Evolutionary conservation across 805 yeast species (phyloP).

Genomic region (Nakazawaea holstii): DNA sequence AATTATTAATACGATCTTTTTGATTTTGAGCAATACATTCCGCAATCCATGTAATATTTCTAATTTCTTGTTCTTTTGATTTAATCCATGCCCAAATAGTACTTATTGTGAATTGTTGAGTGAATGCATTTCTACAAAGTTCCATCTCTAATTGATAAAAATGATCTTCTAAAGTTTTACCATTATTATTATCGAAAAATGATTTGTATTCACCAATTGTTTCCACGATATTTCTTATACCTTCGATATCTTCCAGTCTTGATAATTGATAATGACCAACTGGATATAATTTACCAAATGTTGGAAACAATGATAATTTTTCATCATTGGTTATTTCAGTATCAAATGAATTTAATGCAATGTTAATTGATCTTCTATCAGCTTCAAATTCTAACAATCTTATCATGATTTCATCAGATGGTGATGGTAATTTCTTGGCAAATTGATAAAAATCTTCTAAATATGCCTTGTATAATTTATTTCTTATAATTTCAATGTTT

Average conservation of each 20-base stretch:
- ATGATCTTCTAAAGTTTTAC: slow-evolving; percentile 83
- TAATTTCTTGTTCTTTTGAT: slow-evolving; percentile 92
- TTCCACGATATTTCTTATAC: slow-evolving; percentile 60
- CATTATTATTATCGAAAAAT: slow-evolving; percentile 43
- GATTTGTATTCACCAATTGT: slow-evolving; percentile 61
- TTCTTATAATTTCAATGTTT: slow-evolving; percentile 92
- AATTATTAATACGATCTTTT: slow-evolving; percentile 87
- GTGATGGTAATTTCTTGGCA: slow-evolving; percentile 53
- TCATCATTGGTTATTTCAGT: slow-evolving; percentile 74
- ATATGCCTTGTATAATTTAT: slow-evolving; percentile 87
- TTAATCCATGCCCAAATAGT: slow-evolving; percentile 97
- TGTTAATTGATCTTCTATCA: slow-evolving; percentile 90
- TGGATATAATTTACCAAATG: slow-evolving; percentile 77
- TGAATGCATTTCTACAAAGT: slow-evolving; percentile 84
- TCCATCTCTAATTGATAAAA: slow-evolving; percentile 91
- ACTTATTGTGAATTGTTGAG: slow-evolving; percentile 90
- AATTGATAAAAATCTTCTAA: slow-evolving; percentile 80
- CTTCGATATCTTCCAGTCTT: slow-evolving; percentile 80
- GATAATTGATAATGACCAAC: slow-evolving; percentile 62
- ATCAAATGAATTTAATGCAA: slow-evolving; percentile 83
- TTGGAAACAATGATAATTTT: slow-evolving; percentile 69
- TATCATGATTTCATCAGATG: slow-evolving; percentile 79
- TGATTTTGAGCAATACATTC: slow-evolving; percentile 99
- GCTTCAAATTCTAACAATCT: slow-evolving; percentile 84
- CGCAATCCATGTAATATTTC: slow-evolving; percentile 99